Conservation (phyloP, 2,329 filamentous ascomycete species). For the Cladobotryum mycophilum region DNA sequence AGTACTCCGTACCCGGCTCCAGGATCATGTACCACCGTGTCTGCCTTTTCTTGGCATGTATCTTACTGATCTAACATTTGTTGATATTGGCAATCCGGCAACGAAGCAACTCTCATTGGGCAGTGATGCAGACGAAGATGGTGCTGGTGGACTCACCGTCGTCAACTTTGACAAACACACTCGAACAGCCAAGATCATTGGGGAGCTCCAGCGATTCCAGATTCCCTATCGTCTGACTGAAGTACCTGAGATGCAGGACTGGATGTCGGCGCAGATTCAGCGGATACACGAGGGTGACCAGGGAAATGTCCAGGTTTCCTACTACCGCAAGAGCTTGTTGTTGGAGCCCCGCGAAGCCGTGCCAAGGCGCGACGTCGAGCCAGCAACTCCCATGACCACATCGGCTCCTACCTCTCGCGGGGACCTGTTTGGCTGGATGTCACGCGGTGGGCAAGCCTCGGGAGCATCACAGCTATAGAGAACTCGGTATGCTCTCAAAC, state of each 20-base stretch:
- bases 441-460: constrained; percentile 29
- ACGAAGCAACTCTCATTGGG: constrained; percentile 62
- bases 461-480: constrained; percentile 15
- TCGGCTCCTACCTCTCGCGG: constrained; percentile 26
- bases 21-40: constrained; percentile 84
- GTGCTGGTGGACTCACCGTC: constrained; percentile 63
- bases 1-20: constrained; percentile 72
- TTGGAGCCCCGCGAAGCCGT: constrained; percentile 66
- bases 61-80: constrained; percentile 90
- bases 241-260: constrained; percentile 84
- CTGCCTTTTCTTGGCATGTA: constrained; percentile 95
- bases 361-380: constrained; percentile 28
- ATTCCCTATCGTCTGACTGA: constrained; percentile 81
- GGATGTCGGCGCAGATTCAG: constrained; percentile 77
- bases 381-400: constrained; percentile 23
- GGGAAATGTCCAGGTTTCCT: constrained; percentile 52
- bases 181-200: constrained; percentile 90
- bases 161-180: constrained; percentile 98
- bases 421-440: constrained; percentile 48
- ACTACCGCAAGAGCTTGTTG: constrained; percentile 77
- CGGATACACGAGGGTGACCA: constrained; percentile 60
- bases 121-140: constrained; percentile 49
- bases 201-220: constrained; percentile 92
- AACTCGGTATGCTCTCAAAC: not conserved
- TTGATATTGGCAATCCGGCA: constrained; percentile 87